Conservation (phyloP, 1,284 basidiomycete genomes). For the Leccinum pachyderme region DNA sequence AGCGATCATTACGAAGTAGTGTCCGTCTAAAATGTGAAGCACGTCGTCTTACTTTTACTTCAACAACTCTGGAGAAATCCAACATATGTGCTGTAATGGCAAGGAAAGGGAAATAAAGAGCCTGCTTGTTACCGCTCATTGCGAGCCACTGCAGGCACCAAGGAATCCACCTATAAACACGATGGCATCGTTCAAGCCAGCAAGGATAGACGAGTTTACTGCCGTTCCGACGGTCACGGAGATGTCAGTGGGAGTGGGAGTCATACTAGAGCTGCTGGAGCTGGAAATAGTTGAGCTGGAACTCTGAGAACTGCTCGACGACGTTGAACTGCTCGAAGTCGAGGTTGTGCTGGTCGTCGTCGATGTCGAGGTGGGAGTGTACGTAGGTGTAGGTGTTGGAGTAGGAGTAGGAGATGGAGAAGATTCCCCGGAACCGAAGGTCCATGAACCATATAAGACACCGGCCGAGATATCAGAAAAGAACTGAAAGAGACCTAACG, state of each 20-base stretch:
- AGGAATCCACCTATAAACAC: conserved; percentile 26
- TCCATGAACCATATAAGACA: conserved; percentile 45
- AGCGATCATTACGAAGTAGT: conserved; percentile 7
- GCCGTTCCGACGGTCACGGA: conserved; percentile 12
- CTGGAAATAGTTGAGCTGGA: conserved; percentile 14
- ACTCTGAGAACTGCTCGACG: conserved; percentile 16
- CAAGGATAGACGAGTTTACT: conserved; percentile 13
- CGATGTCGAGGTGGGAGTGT: conserved; percentile 7
- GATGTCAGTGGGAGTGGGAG: conserved; percentile 12
- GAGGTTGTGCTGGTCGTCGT: conserved; percentile 24
- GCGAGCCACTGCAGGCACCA: conserved; percentile 3
- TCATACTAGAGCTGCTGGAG: conserved; percentile 12
- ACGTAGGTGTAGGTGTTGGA: conserved; percentile 14
- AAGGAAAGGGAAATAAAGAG: conserved; percentile 6
- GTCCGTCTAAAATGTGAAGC: conserved; percentile 22
- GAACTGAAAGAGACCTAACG: conserved; percentile 50
- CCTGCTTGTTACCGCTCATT: conserved; percentile 10
- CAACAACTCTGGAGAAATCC: background rate
- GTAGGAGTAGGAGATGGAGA: conserved; percentile 20
- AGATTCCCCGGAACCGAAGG: conserved; percentile 29
- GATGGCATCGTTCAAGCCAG: conserved; percentile 16
- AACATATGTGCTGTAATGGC: background rate
- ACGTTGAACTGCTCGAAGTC: conserved; percentile 26
- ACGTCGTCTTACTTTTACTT: conserved; percentile 19
- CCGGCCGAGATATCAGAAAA: conserved; percentile 39